Evolutionary conservation across 495 filamentous ascomycete species (phyloP), one percentile per base, ranked within the genome.

Genomic region (Aspergillus conjunctus): DNA sequence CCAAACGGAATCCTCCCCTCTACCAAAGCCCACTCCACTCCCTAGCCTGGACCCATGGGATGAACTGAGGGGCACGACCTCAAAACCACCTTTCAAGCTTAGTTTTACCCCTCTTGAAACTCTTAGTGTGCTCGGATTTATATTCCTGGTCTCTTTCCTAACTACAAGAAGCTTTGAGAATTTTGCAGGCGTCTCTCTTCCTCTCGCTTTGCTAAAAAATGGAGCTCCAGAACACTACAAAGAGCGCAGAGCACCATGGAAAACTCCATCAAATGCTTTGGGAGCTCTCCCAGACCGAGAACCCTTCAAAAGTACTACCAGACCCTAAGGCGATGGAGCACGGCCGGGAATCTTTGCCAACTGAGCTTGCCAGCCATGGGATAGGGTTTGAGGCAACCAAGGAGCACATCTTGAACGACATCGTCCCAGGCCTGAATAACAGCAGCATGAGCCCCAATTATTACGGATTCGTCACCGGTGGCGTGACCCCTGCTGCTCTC

Each of bases 381-480:
- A 60, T 74, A 12, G 82, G 79, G 4, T 72, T 83, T 14, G 72
- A 79, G 48, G 57, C 62, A 12, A 72, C 78, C 10, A 75, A 76
- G 31, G 55, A 66, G 17, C 85, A 88, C 59, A 68, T 93, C 18
- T 54, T 83, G n/a, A 44, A 76, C 21, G 79, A 86, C 61, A 79
- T 93, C 56, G 80, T 86, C 18, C 88, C 90, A 0, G 87, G 79
- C 5, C 82, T 93, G 56, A 88, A 88, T 62, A 77, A 72, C 17
- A 74, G 82, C 73, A 83, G 82, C 71, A 75, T 86, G 65, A 81
- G 85, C 64, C 70, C 85, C 32, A 79, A 81, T 60, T 98, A 96
- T 78, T 94, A 89, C 73, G 93, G 91, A 22, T 96, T 97, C 67
- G 87, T 98, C 7, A 95, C 88, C 0, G 93, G 93, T 18, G 90